Base-by-base conservation (phyloP, 1,139 yeast genomes). In the Scheffersomyces lignicola region DNA sequence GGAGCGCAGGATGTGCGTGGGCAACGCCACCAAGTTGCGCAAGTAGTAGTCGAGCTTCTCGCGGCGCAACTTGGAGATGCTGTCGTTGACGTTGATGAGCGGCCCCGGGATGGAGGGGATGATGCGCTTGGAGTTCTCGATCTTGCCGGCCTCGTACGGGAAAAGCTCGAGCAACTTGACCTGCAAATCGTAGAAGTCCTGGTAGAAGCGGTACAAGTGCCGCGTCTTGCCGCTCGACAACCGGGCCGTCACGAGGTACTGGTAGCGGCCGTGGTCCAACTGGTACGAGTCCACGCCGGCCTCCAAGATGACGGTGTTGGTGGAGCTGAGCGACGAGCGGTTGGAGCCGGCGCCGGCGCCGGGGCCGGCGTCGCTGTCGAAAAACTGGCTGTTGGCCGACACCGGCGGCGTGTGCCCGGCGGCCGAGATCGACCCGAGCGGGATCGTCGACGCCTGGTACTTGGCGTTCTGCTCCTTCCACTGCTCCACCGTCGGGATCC, bases 61-160 rank as follows among this genome's bases (percentile, higher is more conserved):
- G 46, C 92, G 73, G 51, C 98, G 76, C 56, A 87, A 84, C 48
- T 83, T 82, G 11, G 96, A 85, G 37, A 90, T 83, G 34, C 83
- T 77, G 54, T 90, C 97, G 44, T 90, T 89, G 34, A 92, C 96
- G 54, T 86, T 86, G 31, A 95, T 84, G 34, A 92, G 73, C 2
- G 98, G 99, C 1, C 98, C 98, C 0, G 98, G 98, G 54, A 94
- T 90, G 44, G 85, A 88, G 4, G 99, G 98, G 41, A 92, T 73
- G 25, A 84, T 83, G 45, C 98, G 76, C 38, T 69, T 65, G 25
- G 76, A 71, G 45, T 79, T 78, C 58, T 84, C 88, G 32, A 83
- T 80, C 47, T 89, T 82, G 5, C 97, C 97, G 4, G 97, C 96
- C 58, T 92, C 98, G 44, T 73, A 80, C 3, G 97, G 97, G 66